Base-by-base conservation (phyloP, 1,284 basidiomycete species). In the Cystobasidium sp. region DNA sequence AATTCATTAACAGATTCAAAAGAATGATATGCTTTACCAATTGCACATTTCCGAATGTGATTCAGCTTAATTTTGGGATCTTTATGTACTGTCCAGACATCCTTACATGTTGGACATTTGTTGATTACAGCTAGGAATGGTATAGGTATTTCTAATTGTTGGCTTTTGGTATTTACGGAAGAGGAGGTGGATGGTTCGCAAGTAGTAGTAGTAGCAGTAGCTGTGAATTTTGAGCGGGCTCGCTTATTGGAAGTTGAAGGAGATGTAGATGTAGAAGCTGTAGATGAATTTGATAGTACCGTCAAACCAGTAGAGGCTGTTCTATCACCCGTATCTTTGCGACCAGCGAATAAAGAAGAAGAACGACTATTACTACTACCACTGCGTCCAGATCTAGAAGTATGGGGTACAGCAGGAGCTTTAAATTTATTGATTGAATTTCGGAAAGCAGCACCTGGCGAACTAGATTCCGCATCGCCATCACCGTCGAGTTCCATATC, bases 31-130 rank as follows among this genome's bases (percentile, higher is more conserved):
- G 24, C 10, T 39, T 37, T 31, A 6, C 51, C 10, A 18, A 46
- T 37, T 46, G 70, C 70, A 63, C 70, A 73, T 44, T 73, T 73
- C 10, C 62, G 37, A 43, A 73, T 73, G 37, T 73, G 70, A n/a
- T 41, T 58, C 31, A 46, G 51, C 20, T 73, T 73, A 14, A 46
- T 20, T 46, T 51, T 55, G 6, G 70, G 6, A 37, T 62, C 39
- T 55, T 73, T 73, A 20, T 24, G 20, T 39, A 52, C 47, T 58
- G 70, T 73, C 70, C 70, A 73, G 8, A 43, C 14, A 41, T 24
- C 52, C 20, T 56, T 37, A 31, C 70, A 73, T 22, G 62, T 61
- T n/a, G 70, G 70, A 52, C 70, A 73, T 41, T 49, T 43, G 0
- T 43, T 58, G 16, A 73, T 53, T 8, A 73, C 39, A 18, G 70